A percentile compares a stretch with the other conserved stretches of the same genome.
Conservation (phyloP, 345 rosid species). For the Tarenaya hassleriana region DNA sequence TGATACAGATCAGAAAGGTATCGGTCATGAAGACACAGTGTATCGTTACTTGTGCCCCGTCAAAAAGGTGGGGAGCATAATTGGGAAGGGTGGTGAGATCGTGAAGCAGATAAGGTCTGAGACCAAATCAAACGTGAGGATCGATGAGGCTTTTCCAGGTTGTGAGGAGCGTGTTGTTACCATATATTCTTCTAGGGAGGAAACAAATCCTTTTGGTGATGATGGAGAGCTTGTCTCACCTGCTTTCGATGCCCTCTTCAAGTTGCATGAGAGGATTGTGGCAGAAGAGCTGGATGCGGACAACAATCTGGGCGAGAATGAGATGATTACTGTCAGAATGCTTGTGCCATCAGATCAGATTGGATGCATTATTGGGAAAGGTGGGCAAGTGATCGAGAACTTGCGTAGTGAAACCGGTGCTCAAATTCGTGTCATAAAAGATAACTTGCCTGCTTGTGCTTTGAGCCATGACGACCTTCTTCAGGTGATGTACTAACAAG, state of each 20-base stretch:
- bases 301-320: conserved; percentile 35
- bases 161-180: conserved; percentile 61
- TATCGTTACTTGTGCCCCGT: conserved; percentile 56
- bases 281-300: conserved; percentile 34
- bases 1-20: conserved; percentile 37
- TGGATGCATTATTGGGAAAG: conserved; percentile 67
- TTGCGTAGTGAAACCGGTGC: conserved; percentile 49
- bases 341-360: conserved; percentile 71
- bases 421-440: conserved; percentile 52
- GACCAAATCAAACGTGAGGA: conserved; percentile 47
- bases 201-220: conserved; percentile 42
- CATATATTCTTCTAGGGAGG: conserved; percentile 50
- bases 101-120: conserved; percentile 53
- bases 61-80: conserved; percentile 53
- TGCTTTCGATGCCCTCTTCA: conserved; percentile 64
- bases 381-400: conserved; percentile 56
- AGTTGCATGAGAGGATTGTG: conserved; percentile 49
- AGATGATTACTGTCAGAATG: conserved; percentile 40
- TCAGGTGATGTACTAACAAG: conserved; percentile 37
- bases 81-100: conserved; percentile 66
- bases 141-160: conserved; percentile 43
- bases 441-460: conserved; percentile 50
- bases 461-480: conserved; percentile 54
- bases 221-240: conserved; percentile 39
- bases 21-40: conserved; percentile 47